phyloP scores from a whole-genome alignment of 202 grass and related monocot species.

The Bolboschoenoplectus hybrid region DNA sequence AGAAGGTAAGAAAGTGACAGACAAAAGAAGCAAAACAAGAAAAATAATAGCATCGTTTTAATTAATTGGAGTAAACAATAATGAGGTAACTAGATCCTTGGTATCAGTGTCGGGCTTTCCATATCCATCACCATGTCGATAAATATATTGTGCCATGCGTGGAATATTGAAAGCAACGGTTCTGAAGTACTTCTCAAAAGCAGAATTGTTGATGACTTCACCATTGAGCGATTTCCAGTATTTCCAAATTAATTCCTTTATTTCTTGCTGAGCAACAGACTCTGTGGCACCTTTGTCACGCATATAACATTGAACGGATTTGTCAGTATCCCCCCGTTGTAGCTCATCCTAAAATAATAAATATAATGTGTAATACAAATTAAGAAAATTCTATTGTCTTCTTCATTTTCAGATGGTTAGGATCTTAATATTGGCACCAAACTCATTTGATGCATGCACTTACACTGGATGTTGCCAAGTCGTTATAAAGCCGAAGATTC shows the following conservation, averaged over 20 bases:
- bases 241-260: background rate
- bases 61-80: conserved; percentile 17
- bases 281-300: background rate
- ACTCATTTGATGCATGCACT: background rate
- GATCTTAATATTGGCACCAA: too few species aligned
- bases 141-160: background rate
- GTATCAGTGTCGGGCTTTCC: background rate
- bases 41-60: background rate
- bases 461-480: conserved; percentile 16
- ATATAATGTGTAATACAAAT: background rate
- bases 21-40: background rate
- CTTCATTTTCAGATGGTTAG: background rate
- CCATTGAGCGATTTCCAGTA: conserved; percentile 36
- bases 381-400: background rate
- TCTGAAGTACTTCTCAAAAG: conserved; percentile 31
- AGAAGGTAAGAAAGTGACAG: background rate
- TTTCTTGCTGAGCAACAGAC: background rate
- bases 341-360: conserved; percentile 5
- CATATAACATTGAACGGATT: conserved; percentile 39
- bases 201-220: background rate
- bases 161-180: background rate
- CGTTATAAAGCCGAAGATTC: background rate
- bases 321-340: background rate
- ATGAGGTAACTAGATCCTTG: background rate
- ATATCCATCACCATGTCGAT: conserved; percentile 29